Percentiles rank a stretch among this genome's conserved stretches.
Evolutionary conservation across 805 yeast genomes (phyloP).

Genomic region (Torulaspora indica): DNA sequence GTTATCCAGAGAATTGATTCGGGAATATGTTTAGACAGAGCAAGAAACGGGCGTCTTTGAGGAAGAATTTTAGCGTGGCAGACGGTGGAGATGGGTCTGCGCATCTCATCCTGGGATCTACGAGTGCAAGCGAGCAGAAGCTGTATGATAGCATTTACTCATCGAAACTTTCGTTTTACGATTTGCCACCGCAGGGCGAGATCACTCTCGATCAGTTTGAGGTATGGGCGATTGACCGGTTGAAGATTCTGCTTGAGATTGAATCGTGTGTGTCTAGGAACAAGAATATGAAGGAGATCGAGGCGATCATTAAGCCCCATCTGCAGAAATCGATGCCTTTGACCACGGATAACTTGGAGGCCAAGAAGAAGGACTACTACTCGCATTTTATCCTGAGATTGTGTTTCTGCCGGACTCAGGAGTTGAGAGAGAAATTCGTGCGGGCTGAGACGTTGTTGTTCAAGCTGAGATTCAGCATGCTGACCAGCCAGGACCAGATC

Average conservation of each 20-base stretch:
- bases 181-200: slow-evolving; percentile 72
- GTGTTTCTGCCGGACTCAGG: slow-evolving; percentile 85
- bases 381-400: slow-evolving; percentile 84
- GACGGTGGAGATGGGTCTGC: slow-evolving; percentile 23
- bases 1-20: background rate
- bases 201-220: slow-evolving; percentile 91
- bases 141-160: slow-evolving; percentile 44
- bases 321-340: slow-evolving; percentile 60
- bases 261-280: slow-evolving; percentile 69
- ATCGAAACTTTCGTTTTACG: slow-evolving; percentile 68
- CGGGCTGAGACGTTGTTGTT: slow-evolving; percentile 73
- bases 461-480: slow-evolving; percentile 60
- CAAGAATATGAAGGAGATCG: slow-evolving; percentile 60
- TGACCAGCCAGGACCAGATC: slow-evolving; percentile 62
- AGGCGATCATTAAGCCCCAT: slow-evolving; percentile 58
- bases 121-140: slow-evolving; percentile 33
- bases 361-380: slow-evolving; percentile 83
- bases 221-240: slow-evolving; percentile 89
- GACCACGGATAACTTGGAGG: slow-evolving; percentile 43
- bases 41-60: slow-evolving; percentile 70
- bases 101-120: slow-evolving; percentile 26
- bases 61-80: slow-evolving; percentile 53
- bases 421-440: slow-evolving; percentile 72
- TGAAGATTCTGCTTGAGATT: slow-evolving; percentile 76
- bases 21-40: slow-evolving; percentile 60